A percentile compares a stretch with the other conserved stretches of the same genome.
These are phyloP conservation scores for Pyronema domesticum DNA, from an alignment of 495 filamentous ascomycete genomes.

Conservation along the genomic window DNA sequence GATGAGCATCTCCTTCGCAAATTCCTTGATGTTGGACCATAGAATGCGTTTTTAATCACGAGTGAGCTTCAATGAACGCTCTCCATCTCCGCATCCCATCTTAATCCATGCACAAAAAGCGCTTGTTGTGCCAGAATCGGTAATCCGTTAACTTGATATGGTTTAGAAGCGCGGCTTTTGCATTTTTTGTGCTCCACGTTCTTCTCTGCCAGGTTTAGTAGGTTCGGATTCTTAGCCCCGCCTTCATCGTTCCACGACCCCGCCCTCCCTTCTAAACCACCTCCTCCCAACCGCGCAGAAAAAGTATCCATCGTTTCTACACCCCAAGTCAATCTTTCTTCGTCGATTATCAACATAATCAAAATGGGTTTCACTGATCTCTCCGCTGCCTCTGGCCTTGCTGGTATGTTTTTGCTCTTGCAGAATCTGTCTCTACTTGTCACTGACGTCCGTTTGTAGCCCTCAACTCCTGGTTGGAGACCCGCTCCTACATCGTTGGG, in stretches of 20 bases:
- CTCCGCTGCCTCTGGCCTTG: slow-evolving; percentile 65
- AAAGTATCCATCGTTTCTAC: slow-evolving; percentile 3
- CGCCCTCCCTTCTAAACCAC: slow-evolving; percentile 17
- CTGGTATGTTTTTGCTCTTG: slow-evolving; percentile 41
- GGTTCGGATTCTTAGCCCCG: slow-evolving; percentile 5
- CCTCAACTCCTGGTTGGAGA: slow-evolving; percentile 78
- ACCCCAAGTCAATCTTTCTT: not conserved
- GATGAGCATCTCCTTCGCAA: too few relatives aligned
- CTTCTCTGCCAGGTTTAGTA: slow-evolving; percentile 3
- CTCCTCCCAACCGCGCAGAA: slow-evolving; percentile 14
- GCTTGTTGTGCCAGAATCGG: not conserved
- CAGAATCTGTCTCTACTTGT: not conserved
- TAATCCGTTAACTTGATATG: not conserved
- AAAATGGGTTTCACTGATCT: slow-evolving; percentile 96
- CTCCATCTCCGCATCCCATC: not conserved
- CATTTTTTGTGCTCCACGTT: not conserved
- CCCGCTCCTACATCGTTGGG: slow-evolving; percentile 87
- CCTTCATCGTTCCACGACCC: slow-evolving; percentile 19
- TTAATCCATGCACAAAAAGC: not conserved
- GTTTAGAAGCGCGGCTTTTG: not conserved
- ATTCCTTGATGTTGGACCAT: not conserved
- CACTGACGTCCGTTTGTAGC: slow-evolving; percentile 33
- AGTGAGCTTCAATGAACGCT: not conserved
- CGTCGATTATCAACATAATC: slow-evolving; percentile 11
- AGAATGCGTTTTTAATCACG: not conserved